Conservation (phyloP, 2,329 filamentous ascomycete genomes). For the Eurotiales sp. region DNA sequence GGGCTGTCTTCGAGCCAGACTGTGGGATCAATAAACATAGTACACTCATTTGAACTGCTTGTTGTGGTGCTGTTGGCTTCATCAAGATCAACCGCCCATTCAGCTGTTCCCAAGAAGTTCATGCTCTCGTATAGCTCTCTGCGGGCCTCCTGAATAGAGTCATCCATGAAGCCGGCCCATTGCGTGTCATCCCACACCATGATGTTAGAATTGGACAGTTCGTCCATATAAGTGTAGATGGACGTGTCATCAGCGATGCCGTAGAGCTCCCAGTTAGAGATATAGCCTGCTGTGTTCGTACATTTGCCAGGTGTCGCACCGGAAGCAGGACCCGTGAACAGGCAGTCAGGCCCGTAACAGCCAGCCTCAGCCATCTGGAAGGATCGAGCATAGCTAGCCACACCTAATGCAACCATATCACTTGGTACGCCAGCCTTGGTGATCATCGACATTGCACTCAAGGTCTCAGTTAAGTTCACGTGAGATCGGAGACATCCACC, state of each 20-base stretch:
- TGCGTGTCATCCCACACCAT: not conserved
- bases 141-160: not conserved
- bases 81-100: not conserved
- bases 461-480: slow-evolving; percentile 38
- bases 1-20: not conserved
- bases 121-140: not conserved
- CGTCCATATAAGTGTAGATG: not conserved
- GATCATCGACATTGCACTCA: slow-evolving; percentile 28
- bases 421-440: too few relatives aligned
- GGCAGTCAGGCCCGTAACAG: slow-evolving; percentile 30
- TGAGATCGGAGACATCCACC: slow-evolving; percentile 34
- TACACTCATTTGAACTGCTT: not conserved
- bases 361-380: slow-evolving; percentile 29
- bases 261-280: slow-evolving; percentile 17
- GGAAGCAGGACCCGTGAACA: slow-evolving; percentile 29
- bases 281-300: slow-evolving; percentile 35
- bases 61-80: not conserved
- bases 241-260: not conserved
- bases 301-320: slow-evolving; percentile 30
- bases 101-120: not conserved
- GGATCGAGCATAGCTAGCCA: slow-evolving; percentile 31
- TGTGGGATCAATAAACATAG: not conserved
- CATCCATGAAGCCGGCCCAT: not conserved
- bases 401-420: slow-evolving; percentile 32
- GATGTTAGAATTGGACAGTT: too few relatives aligned